Percentiles rank a stretch among this genome's conserved stretches.
Conservation (phyloP, 2,329 filamentous ascomycete species). For the Xylaria sp. region DNA sequence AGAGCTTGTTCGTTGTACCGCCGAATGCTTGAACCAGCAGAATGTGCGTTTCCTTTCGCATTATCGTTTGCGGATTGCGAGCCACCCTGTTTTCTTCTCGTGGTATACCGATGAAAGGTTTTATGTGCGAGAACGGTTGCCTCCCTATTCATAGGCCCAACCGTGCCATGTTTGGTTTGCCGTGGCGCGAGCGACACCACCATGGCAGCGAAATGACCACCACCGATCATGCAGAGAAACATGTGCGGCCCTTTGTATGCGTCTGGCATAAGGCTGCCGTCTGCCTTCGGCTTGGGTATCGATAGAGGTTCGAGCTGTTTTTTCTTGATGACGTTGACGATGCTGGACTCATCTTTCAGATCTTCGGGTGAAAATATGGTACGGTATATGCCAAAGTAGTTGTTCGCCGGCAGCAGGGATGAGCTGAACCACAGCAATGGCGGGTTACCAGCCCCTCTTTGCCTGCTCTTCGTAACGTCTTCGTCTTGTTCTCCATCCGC, state of each 20-base stretch:
- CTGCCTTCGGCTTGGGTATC: constrained; percentile 65
- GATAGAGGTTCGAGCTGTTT: constrained; percentile 79
- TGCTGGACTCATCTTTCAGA: constrained; percentile 68
- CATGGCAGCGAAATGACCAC: constrained; percentile 98
- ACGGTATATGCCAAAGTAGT: constrained; percentile 86
- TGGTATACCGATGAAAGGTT: constrained; percentile 97
- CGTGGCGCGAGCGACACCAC: constrained; percentile 88
- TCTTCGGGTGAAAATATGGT: constrained; percentile 81
- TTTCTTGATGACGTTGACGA: constrained; percentile 75
- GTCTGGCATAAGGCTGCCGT: constrained; percentile 65
- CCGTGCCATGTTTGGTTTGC: constrained; percentile 72
- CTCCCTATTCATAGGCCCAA: constrained; percentile 81
- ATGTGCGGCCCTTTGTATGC: constrained; percentile 81
- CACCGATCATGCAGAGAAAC: constrained; percentile 98
- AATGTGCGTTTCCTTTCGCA: constrained; percentile 93
- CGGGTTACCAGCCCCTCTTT: constrained; percentile 70
- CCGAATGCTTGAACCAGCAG: constrained; percentile 87
- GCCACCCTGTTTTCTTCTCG: constrained; percentile 93
- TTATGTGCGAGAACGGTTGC: constrained; percentile 93
- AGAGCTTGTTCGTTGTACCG: constrained; percentile 95
- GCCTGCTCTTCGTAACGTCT: constrained; percentile 58
- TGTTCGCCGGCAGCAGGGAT: constrained; percentile 77
- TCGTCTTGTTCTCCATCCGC: constrained; percentile 65
- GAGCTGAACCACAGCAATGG: constrained; percentile 90
- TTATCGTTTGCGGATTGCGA: constrained; percentile 94